Conservation (phyloP, 257 asterid genomes). For the Plectranthus barbatus region DNA sequence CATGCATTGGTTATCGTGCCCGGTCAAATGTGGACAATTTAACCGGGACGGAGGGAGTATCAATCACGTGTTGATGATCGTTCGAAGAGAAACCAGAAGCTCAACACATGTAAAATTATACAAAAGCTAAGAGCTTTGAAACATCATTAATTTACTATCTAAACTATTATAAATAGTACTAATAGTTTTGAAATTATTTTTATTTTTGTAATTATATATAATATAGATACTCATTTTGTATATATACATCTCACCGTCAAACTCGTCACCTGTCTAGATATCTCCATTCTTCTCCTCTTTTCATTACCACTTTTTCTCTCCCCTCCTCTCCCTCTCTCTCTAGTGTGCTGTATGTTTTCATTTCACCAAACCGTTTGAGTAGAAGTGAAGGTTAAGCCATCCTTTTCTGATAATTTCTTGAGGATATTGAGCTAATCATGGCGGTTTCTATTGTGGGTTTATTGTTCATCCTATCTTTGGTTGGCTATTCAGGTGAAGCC, state of each 20-base stretch:
- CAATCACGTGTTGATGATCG: too few species aligned
- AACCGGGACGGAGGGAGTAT: too few species aligned
- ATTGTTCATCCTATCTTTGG: constrained; percentile 37
- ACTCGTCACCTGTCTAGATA: constrained; percentile 23
- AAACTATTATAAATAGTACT: too few species aligned
- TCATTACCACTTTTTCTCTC: background rate
- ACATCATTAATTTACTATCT: too few species aligned
- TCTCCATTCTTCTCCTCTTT: constrained; percentile 21
- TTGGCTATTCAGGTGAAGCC: constrained; percentile 39
- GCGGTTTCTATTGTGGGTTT: constrained; percentile 41
- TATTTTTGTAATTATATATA: constrained; percentile 13
- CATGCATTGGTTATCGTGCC: too few species aligned
- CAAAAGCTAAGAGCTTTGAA: too few species aligned
- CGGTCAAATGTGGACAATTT: too few species aligned
- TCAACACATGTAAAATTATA: background rate
- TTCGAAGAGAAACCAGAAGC: too few species aligned
- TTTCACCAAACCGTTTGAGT: constrained; percentile 12
- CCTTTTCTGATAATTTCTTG: constrained; percentile 11
- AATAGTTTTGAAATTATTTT: background rate
- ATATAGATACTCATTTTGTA: constrained; percentile 8
- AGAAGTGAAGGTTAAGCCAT: background rate
- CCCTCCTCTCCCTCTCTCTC: constrained; percentile 6
- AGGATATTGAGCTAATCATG: constrained; percentile 34
- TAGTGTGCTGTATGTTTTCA: background rate
- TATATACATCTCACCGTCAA: constrained; percentile 26